Base-by-base conservation (phyloP, 768 basidiomycete genomes). In the Trametes sanguinea region DNA sequence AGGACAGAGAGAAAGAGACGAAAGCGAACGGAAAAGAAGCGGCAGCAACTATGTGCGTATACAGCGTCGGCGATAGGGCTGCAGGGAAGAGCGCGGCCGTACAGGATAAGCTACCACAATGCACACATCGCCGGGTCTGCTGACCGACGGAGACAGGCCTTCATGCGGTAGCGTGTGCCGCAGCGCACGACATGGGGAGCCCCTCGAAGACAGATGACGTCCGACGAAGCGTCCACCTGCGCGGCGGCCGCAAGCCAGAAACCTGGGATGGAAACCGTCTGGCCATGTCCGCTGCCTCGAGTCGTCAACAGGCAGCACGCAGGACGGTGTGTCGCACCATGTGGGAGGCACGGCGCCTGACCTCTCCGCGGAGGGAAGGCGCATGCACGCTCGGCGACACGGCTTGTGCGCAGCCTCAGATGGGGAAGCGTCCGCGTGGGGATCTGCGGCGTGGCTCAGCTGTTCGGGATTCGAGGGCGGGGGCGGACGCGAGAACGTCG, bases 401-500 rank as follows among this genome's bases (percentile, higher is more conserved):
- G 33, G 54, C 32, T 46, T 44, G 50, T 22, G 53, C 48, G 58
- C 32, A 44, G 47, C 35, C 48, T 37, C n/a, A 10, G 33, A 48
- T 40, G 54, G 16, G 22, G 55, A 13, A 16, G 14, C 57, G 22
- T 59, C 57, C 30, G 57, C 50, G 43, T 40, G 29, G 8, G 57
- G 10, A 27, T 42, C 27, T 17, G 27, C n/a, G 43, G 59, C 17
- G 46, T 35, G 53, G 10, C n/a, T 65, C 59, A 68, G 57, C 66
- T 67, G 50, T 59, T 51, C 4, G 67, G 65, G 48, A n/a, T 61
- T 51, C 6, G 30, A 32, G 29, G 65, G 65, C 27, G 72, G 71
- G 9, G 73, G 73, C 11, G 73, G 73, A 39, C 71, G 68, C 43
- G 71, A 72, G 65, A 74, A 74, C 32, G 65, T 71, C 35, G 67